A percentile compares a stretch with the other conserved stretches of the same genome.
These are phyloP conservation scores for Botryotinia calthae DNA, from an alignment of 2,329 filamentous ascomycete genomes.

Conservation along the genomic window DNA sequence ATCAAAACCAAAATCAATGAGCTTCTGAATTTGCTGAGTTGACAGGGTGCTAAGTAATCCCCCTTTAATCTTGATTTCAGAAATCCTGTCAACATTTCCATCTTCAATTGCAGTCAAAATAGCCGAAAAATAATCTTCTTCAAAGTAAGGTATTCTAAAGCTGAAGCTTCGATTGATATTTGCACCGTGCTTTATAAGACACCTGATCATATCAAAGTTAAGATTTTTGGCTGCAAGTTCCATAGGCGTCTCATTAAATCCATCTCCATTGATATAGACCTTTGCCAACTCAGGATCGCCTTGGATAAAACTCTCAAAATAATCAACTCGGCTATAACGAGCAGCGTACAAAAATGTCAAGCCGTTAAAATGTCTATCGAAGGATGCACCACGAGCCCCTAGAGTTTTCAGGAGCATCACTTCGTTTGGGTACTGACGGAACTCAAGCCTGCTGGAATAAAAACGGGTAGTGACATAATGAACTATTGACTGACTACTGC, in stretches of 20 bases:
- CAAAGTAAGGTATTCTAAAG: not conserved
- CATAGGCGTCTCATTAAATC: not conserved
- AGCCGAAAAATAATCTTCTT: not conserved
- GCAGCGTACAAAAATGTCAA: not conserved
- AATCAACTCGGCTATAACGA: not conserved
- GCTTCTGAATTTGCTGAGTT: not conserved
- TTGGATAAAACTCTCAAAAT: not conserved
- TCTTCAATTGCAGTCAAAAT: not conserved
- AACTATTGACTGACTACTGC: not conserved
- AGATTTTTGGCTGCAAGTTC: not conserved
- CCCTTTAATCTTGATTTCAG: too few relatives aligned
- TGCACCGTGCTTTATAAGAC: not conserved
- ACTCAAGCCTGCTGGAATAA: too few relatives aligned
- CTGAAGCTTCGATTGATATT: not conserved
- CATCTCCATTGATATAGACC: not conserved
- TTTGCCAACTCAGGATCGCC: not conserved
- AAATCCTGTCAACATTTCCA: not conserved
- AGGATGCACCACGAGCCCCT: not conserved
- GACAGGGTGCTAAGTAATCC: not conserved
- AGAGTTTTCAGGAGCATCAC: not conserved
- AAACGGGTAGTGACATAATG: not conserved
- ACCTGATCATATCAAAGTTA: not conserved
- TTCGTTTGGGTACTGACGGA: not conserved
- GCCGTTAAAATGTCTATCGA: not conserved
- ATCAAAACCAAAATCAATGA: not conserved